Evolutionary conservation across 208 protist species (phyloP), one percentile per base, ranked within the genome.

Genomic region (Lotmaria passim): DNA sequence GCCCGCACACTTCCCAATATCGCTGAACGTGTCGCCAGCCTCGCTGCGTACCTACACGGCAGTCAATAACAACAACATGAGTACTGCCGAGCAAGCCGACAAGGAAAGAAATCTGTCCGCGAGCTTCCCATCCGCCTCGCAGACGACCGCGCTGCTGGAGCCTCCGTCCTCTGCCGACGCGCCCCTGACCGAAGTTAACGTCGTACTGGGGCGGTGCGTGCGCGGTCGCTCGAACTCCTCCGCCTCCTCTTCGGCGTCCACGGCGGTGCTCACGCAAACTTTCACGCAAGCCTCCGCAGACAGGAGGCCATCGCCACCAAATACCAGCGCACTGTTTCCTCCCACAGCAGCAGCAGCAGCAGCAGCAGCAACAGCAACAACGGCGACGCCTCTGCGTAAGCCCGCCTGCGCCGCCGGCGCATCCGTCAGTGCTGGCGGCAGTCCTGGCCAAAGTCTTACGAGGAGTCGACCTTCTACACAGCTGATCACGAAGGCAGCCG

Each of bases 401-500:
- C 8, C 33, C 52, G 7, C 52, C 52, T 10, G 33, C 52, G 26
- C 52, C 3, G 52, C 52, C 3, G 31, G 33, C 2, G 6, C 17
- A 7, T 21, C 52, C 17, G 5, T 12, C 5, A 12, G 15, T 26
- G 38, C n/a, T n/a, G n/a, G n/a, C n/a, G 36, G 21, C 12, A 39
- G 44, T 44, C 31, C 59, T 7, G 44, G 59, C 5, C 44, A 34
- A 31, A 11, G 19, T 33, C 36, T 12, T 38, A 66, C 50, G 7
- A 26, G 28, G n/a, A 44, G 75, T 15, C 79, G 84, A 4, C 67
- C 75, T 0, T 89, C 84, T 14, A 85, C 85, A 34, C 77, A 81
- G 56, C 73, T 90, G 24, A 82, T 91, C 48, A 75, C 75, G 6
- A 75, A 74, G 26, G 85, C 83, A 0, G 88, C 83, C 1, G 88